Conservation (phyloP, 2,329 filamentous ascomycete genomes). For the Cladobotryum mycophilum region DNA sequence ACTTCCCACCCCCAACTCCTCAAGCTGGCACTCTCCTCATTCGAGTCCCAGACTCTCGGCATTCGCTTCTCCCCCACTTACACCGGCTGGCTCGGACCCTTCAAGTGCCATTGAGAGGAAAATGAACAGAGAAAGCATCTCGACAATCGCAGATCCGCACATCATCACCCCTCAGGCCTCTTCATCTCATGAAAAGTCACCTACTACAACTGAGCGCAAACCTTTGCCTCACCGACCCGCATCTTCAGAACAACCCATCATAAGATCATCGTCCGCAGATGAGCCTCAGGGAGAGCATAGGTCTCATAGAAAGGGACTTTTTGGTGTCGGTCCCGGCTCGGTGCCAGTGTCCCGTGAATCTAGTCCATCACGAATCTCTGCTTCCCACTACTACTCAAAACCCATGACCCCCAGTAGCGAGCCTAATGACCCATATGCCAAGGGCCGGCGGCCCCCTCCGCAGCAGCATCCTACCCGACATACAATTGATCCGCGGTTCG, state of each 20-base stretch:
- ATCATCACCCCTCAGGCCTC: constrained; percentile 67
- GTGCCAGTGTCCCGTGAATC: constrained; percentile 54
- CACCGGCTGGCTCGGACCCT: constrained; percentile 67
- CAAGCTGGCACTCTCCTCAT: constrained; percentile 58
- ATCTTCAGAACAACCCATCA: constrained; percentile 37
- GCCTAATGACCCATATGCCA: constrained; percentile 79
- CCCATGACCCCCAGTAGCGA: constrained; percentile 76
- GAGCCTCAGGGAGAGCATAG: constrained; percentile 26
- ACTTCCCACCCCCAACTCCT: constrained; percentile 58
- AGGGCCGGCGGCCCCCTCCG: constrained; percentile 68
- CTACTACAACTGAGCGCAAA: constrained; percentile 35
- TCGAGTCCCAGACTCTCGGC: constrained; percentile 61
- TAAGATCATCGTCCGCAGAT: constrained; percentile 36
- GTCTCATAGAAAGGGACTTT: constrained; percentile 49
- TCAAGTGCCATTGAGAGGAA: constrained; percentile 24
- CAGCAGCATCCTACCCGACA: constrained; percentile 55
- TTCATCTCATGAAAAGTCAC: constrained; percentile 45
- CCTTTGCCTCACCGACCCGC: constrained; percentile 36
- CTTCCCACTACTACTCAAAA: constrained; percentile 60
- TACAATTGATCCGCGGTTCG: constrained; percentile 71
- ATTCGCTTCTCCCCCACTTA: constrained; percentile 83
- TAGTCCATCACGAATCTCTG: constrained; percentile 58
- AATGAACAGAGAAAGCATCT: constrained; percentile 28
- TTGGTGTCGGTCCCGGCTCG: constrained; percentile 46
- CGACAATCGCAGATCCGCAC: constrained; percentile 32